These are phyloP conservation scores for Filosporella fistucella DNA, from an alignment of 495 filamentous ascomycete genomes.

Conservation along the genomic window DNA sequence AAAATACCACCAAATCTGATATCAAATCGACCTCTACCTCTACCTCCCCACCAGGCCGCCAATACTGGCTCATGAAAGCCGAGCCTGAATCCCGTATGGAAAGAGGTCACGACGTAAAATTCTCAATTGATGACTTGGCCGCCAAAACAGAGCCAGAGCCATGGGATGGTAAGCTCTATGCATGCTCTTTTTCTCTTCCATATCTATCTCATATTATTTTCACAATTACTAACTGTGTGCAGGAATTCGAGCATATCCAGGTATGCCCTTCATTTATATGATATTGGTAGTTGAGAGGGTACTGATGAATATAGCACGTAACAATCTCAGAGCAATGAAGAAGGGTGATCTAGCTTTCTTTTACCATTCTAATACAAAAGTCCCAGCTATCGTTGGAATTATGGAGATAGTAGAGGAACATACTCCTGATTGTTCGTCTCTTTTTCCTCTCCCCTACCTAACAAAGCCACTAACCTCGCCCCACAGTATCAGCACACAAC, in stretches of 20 bases:
- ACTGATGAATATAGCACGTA: conserved; percentile 59
- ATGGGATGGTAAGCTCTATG: conserved; percentile 67
- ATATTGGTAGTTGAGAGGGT: too few relatives aligned
- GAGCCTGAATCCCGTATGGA: conserved; percentile 85
- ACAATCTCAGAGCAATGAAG: conserved; percentile 87
- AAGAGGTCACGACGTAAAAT: conserved; percentile 81
- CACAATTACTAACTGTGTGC: conserved; percentile 11
- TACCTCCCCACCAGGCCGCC: conserved; percentile 22
- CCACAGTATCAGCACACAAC: conserved; percentile 74
- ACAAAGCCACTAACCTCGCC: conserved; percentile 18
- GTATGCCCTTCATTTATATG: not conserved
- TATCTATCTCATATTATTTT: too few relatives aligned
- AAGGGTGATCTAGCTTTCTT: conserved; percentile 91
- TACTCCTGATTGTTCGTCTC: conserved; percentile 69
- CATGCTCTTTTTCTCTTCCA: not conserved
- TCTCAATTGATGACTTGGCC: conserved; percentile 89
- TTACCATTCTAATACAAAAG: conserved; percentile 94
- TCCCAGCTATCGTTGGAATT: conserved; percentile 83
- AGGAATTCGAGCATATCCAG: conserved; percentile 20
- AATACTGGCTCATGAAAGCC: conserved; percentile 94
- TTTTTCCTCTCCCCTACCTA: not conserved
- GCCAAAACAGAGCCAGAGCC: conserved; percentile 67
- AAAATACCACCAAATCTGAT: too few relatives aligned
- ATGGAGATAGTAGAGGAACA: conserved; percentile 90
- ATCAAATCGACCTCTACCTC: too few relatives aligned